Base-by-base conservation (phyloP, 768 basidiomycete species). In the Pleurotus platypus region DNA sequence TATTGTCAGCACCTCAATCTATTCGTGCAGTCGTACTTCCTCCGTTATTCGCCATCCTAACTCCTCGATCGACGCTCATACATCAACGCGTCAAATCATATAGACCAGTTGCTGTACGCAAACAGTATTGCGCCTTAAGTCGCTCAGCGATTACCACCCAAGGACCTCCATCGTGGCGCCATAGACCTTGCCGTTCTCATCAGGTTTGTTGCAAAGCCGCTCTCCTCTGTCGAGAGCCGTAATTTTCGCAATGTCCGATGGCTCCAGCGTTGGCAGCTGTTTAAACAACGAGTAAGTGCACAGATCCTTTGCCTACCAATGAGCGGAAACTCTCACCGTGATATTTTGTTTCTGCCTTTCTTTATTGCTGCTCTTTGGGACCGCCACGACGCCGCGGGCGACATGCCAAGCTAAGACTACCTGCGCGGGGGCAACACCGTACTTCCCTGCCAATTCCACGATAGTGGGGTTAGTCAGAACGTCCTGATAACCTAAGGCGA, bases 381-480 rank as follows among this genome's bases (percentile, higher is more conserved):
- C 69, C 4, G 75, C 71, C 16, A 72, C 65, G 4, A 73, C 74
- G 0, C 77, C 75, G 22, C 80, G 68, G 15, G 75, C 70, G 39
- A 82, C 47, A 61, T 81, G 78, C 82, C 82, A 85, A 0, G 78
- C 75, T 6, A 84, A 66, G 24, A 76, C 74, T 37, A 85, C 67
- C 64, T 83, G 81, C 4, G 72, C 77, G 1, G 80, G 69, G 0
- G 73, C 67, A 3, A 70, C 78, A 3, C 70, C 71, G 64, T 83
- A 76, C 58, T 82, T 83, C 57, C 69, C 60, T 6, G 82, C 80
- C 4, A 84, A 64, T 45, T 70, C 66, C 20, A 69, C 61, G 39
- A 83, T 76, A 6, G 73, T 60, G 0, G 78, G 79, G 61, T 85
- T 78, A 16, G 65, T 70, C 9, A 77, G 75, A 22, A 83, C 77